Conservation (phyloP, 2,329 filamentous ascomycete genomes). For the Penicillium freii region DNA sequence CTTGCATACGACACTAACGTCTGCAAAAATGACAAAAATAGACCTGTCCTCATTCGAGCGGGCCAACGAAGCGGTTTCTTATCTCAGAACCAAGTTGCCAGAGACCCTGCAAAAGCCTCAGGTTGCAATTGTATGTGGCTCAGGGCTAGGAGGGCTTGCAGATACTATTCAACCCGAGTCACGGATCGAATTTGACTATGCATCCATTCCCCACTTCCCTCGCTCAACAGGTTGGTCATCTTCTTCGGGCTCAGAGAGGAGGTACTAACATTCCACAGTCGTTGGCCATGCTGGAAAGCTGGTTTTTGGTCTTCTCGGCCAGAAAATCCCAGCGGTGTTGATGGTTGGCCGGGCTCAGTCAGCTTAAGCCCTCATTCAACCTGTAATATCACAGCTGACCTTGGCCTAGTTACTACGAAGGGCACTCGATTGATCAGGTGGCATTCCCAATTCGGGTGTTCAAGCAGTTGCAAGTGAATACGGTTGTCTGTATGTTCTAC, state of each 20-base stretch:
- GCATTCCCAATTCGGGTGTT: slow-evolving; percentile 66
- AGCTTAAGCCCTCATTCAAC: slow-evolving; percentile 33
- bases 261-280: slow-evolving; percentile 36
- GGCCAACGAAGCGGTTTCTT: slow-evolving; percentile 50
- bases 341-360: slow-evolving; percentile 65
- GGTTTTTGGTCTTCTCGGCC: slow-evolving; percentile 60
- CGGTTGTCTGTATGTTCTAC: slow-evolving; percentile 52
- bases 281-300: slow-evolving; percentile 64
- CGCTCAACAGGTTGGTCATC: slow-evolving; percentile 54
- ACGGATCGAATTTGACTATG: slow-evolving; percentile 56
- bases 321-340: slow-evolving; percentile 57
- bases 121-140: slow-evolving; percentile 65
- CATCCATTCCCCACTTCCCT: slow-evolving; percentile 61
- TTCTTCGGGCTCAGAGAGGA: background rate
- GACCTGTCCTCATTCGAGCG: slow-evolving; percentile 27
- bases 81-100: slow-evolving; percentile 53
- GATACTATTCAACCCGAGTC: slow-evolving; percentile 53
- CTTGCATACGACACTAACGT: background rate
- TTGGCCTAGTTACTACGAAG: slow-evolving; percentile 61
- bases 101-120: slow-evolving; percentile 51
- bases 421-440: slow-evolving; percentile 60
- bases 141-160: slow-evolving; percentile 61
- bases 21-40: slow-evolving; percentile 13
- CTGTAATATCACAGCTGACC: slow-evolving; percentile 7
- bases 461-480: slow-evolving; percentile 60